Base-by-base conservation (phyloP, 495 filamentous ascomycete species). In the Xylaria cubensis region DNA sequence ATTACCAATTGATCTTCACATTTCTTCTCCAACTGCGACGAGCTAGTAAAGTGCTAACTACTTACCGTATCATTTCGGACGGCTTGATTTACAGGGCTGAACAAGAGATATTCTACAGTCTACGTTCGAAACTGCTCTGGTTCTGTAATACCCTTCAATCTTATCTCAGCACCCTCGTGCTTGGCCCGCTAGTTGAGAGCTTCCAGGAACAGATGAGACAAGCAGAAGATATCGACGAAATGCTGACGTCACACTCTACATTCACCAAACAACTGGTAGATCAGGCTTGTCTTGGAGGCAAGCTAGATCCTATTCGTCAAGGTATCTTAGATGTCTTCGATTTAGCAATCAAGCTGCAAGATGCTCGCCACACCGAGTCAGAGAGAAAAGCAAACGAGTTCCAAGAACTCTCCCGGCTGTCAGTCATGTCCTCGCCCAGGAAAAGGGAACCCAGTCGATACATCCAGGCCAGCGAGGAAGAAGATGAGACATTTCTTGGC, bases 51-150 rank as follows among this genome's bases (percentile, higher is more conserved):
- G 81, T 90, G 3, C 86, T 97, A 32, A 86, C 91, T 39, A 86
- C 86, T 55, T 85, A 90, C 63, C 86, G 87, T 19, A 73, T 86
- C 3, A 62, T 82, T 21, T 78, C 78, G 0, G 78, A 83, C 29
- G 76, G 53, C 26, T 69, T 69, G 70, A 41, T 71, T 53, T 70
- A 70, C 70, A 65, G 74, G 36, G 48, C 68, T 64, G 81, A 88
- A 36, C 80, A 84, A 42, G 81, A 81, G 3, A 76, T 81, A 0
- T 90, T 89, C 74, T 90, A 91, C 75, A 82, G 85, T 24, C 82
- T 97, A 15, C 89, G 92, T 51, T 87, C 91, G n/a, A 88, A 90
- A 36, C 84, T 97, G 15, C 81, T 97, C 17, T 95, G 93, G 91
- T 94, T 97, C 78, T 84, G 88, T 67, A 91, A 93, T 73, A 88